Evolutionary conservation across 495 filamentous ascomycete genomes (phyloP).

Genomic region (Neurospora tetraspora): DNA sequence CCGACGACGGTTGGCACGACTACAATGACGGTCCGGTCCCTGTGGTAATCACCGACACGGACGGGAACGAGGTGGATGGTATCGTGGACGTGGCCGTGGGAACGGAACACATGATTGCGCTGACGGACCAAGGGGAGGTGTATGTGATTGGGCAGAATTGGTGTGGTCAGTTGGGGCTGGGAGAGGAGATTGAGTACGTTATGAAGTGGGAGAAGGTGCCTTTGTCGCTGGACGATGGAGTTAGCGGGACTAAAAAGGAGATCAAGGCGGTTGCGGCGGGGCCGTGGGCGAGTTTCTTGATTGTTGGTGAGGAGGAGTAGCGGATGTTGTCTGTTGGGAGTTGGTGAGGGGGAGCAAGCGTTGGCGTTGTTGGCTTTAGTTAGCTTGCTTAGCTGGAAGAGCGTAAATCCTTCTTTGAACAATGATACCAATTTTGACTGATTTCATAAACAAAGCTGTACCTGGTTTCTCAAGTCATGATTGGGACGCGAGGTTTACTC

Average conservation of each 20-base stretch:
- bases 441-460: neutral
- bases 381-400: neutral
- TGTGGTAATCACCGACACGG: conserved; percentile 23
- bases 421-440: neutral
- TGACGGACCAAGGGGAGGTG: conserved; percentile 40
- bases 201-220: conserved; percentile 26
- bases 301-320: conserved; percentile 13
- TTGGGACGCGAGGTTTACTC: neutral
- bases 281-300: conserved; percentile 24
- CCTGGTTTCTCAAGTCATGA: neutral
- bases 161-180: conserved; percentile 52
- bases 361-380: neutral
- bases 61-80: conserved; percentile 9
- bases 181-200: conserved; percentile 4
- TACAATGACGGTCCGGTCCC: conserved; percentile 19
- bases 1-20: neutral
- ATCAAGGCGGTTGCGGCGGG: conserved; percentile 13
- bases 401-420: neutral
- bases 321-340: conserved; percentile 9
- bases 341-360: neutral
- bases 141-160: conserved; percentile 45
- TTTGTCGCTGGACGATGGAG: conserved; percentile 14
- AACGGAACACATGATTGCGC: conserved; percentile 43
- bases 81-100: conserved; percentile 52
- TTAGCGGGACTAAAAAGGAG: neutral